Evolutionary conservation across 495 filamentous ascomycete genomes (phyloP), one percentile per base, ranked within the genome.

Genomic region (Neurospora cerealis): DNA sequence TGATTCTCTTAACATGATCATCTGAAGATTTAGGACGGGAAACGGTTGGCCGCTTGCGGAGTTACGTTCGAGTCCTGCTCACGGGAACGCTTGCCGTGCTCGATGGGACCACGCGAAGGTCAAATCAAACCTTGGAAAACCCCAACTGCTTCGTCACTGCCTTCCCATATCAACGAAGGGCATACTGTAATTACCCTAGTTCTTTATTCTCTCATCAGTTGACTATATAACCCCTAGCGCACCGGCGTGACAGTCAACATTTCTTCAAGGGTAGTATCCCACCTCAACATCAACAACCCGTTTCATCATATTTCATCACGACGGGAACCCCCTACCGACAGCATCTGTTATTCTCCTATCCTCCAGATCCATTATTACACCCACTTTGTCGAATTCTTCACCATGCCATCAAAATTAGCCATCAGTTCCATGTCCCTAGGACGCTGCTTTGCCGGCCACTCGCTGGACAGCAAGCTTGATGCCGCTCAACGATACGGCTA

Each of bases 371-470:
- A 13, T 39, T 9, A 19, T 6, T 17, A 41, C 69, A 7, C 69
- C 8, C 69, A 41, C 34, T 21, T 54, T 11, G n/a, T 21, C 2
- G 17, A 21, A 9, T 0, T 15, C 4, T 15, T 38, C 46, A 76
- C 70, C 8, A 82, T 85, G 83, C 76, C 80, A 42, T 82, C 74
- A 74, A 85, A 79, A 44, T 75, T 85, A 73, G 88, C 82, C 24
- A 91, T 92, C 71, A 87, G 88, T 24, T 92, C 91, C 70, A 92
- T 93, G 87, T 93, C 91, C 36, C 86, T 94, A 4, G 91, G 91
- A 66, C 90, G 90, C 46, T 79, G 78, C 75, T 80, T 73, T 36
- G 84, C 84, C 75, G 87, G 89, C 75, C 88, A 91, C 75, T 81
- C 85, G 17, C 85, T 95, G 19, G 81, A 82, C 7, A 78, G 85